phyloP scores from a whole-genome alignment of 2,329 filamentous ascomycete species.

The Xylariaceae sp. region DNA sequence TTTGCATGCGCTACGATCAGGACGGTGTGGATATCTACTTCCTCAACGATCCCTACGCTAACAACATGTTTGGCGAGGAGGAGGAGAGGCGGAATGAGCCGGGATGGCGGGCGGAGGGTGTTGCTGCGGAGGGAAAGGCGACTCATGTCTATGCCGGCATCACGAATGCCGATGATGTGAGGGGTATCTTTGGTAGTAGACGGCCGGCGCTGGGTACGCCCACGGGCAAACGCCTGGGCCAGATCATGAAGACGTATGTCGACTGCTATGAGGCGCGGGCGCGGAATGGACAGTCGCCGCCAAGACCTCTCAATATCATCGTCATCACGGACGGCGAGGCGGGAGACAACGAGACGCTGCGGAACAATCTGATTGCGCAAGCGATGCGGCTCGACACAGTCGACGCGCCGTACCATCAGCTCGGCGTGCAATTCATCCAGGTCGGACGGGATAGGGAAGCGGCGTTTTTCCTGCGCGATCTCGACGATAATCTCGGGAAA shows the following conservation, averaged over 20 bases:
- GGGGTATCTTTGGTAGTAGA: slow-evolving; percentile 64
- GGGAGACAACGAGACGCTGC: slow-evolving; percentile 68
- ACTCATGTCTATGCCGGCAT: slow-evolving; percentile 61
- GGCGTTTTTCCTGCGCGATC: slow-evolving; percentile 56
- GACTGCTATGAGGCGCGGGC: slow-evolving; percentile 41
- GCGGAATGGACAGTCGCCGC: slow-evolving; percentile 36
- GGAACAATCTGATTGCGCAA: slow-evolving; percentile 51
- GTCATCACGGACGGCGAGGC: slow-evolving; percentile 86
- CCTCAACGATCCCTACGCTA: slow-evolving; percentile 59
- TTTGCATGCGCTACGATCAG: slow-evolving; percentile 71
- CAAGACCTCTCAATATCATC: slow-evolving; percentile 85
- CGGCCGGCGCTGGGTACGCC: slow-evolving; percentile 63
- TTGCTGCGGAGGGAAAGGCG: slow-evolving; percentile 29
- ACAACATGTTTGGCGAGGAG: slow-evolving; percentile 29
- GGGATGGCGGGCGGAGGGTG: not conserved
- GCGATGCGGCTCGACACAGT: slow-evolving; percentile 66
- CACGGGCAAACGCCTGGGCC: slow-evolving; percentile 64
- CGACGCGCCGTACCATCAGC: slow-evolving; percentile 70
- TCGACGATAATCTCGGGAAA: slow-evolving; percentile 57
- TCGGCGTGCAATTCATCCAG: slow-evolving; percentile 95
- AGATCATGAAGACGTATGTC: slow-evolving; percentile 71
- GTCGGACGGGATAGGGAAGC: slow-evolving; percentile 70
- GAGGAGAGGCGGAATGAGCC: slow-evolving; percentile 10
- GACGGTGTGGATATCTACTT: slow-evolving; percentile 93
- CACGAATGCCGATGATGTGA: slow-evolving; percentile 50